phyloP scores from a whole-genome alignment of 306 rosid species.

The Lotus japonicus region DNA sequence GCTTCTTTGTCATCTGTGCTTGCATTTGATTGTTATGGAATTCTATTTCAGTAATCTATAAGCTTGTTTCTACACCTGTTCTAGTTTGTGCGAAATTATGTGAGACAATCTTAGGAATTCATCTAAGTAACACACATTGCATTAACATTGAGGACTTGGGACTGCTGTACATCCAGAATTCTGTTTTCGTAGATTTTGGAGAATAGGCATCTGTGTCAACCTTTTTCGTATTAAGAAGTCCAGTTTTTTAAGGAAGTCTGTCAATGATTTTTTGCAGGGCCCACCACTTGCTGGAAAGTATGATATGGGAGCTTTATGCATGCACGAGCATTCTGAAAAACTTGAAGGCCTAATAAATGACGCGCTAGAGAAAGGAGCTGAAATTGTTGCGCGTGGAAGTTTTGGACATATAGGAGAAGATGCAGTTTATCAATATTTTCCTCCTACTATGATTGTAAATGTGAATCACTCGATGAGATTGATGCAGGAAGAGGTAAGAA shows the following conservation, averaged over 20 bases:
- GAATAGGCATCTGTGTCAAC: background rate
- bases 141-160: background rate
- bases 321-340: constrained; percentile 92
- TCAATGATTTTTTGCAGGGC: constrained; percentile 48
- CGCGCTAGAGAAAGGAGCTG: constrained; percentile 86
- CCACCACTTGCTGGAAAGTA: constrained; percentile 85
- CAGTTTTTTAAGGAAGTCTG: background rate
- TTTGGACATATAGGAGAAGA: constrained; percentile 83
- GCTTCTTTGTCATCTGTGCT: background rate
- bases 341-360: constrained; percentile 82
- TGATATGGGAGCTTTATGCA: constrained; percentile 96
- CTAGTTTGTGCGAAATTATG: background rate
- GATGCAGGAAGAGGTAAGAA: constrained; percentile 96
- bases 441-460: constrained; percentile 80
- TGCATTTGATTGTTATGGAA: constrained; percentile 5
- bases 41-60: constrained; percentile 8
- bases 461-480: constrained; percentile 85
- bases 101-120: background rate
- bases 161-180: background rate
- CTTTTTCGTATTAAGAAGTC: background rate
- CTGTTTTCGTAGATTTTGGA: background rate
- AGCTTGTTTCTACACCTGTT: background rate
- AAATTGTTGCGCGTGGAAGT: constrained; percentile 83
- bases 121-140: background rate
- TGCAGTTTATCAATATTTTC: constrained; percentile 88